These are phyloP conservation scores for Heliocybe sulcata DNA, from an alignment of 1,284 basidiomycete genomes.

Conservation along the genomic window DNA sequence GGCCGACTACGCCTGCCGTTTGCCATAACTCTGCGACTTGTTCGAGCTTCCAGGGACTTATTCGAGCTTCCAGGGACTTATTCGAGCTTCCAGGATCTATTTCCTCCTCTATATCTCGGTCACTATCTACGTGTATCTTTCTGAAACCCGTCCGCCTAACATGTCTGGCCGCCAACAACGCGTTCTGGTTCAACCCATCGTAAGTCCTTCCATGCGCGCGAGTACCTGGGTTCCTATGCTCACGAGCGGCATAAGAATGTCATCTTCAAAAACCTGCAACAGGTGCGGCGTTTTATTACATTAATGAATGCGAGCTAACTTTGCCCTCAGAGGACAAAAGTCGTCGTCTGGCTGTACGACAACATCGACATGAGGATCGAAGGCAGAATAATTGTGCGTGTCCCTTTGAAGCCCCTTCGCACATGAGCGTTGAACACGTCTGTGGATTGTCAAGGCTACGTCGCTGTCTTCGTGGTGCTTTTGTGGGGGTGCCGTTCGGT, in stretches of 20 bases:
- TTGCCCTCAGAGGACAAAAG: slow-evolving; percentile 64
- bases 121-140: not conserved
- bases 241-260: slow-evolving; percentile 67
- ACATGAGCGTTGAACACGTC: slow-evolving; percentile 19
- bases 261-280: slow-evolving; percentile 98
- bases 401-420: slow-evolving; percentile 2
- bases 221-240: slow-evolving; percentile 3
- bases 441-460: slow-evolving; percentile 18
- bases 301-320: slow-evolving; percentile 3
- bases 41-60: too few species aligned
- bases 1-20: slow-evolving; percentile 2
- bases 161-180: slow-evolving; percentile 91
- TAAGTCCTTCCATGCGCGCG: slow-evolving; percentile 35
- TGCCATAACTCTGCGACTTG: too few species aligned
- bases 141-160: slow-evolving; percentile 22
- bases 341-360: slow-evolving; percentile 96
- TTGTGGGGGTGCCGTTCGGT: not conserved
- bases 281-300: slow-evolving; percentile 30
- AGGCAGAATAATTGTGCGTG: slow-evolving; percentile 90
- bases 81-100: not conserved
- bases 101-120: not conserved
- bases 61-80: too few species aligned
- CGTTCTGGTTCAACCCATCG: slow-evolving; percentile 98
- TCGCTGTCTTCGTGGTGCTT: not conserved
- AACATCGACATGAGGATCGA: slow-evolving; percentile 97